Conservation (phyloP, 305 asterid species). For the Rubia peregrina region DNA sequence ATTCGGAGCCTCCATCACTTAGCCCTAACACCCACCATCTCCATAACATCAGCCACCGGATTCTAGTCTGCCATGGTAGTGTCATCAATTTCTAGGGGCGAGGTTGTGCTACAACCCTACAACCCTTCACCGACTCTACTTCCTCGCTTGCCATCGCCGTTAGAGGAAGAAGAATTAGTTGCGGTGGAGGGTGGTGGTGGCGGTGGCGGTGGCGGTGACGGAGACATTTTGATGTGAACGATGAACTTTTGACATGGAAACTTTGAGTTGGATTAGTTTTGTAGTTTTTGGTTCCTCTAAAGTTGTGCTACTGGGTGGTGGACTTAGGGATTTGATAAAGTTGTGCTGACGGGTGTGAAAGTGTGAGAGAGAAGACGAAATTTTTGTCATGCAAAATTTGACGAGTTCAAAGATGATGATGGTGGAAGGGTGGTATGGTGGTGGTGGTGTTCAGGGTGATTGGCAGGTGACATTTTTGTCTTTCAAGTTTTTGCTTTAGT, state of each 20-base stretch:
- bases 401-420: not conserved
- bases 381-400: not conserved
- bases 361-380: not conserved
- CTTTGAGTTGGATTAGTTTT: not conserved
- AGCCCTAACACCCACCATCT: too few relatives aligned
- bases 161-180: conserved; percentile 8
- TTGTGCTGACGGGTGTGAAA: not conserved
- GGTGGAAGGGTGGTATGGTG: too few relatives aligned
- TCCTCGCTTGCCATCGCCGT: too few relatives aligned
- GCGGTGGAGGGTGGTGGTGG: conserved; percentile 10
- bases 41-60: too few relatives aligned
- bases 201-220: not conserved
- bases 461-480: too few relatives aligned
- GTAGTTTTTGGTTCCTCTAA: not conserved
- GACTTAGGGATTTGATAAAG: not conserved
- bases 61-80: too few relatives aligned
- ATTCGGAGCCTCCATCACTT: too few relatives aligned
- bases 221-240: not conserved
- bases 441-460: too few relatives aligned
- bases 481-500: too few relatives aligned
- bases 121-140: too few relatives aligned
- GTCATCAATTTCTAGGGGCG: too few relatives aligned
- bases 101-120: too few relatives aligned
- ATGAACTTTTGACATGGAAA: not conserved
- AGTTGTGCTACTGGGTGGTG: not conserved